Base-by-base conservation (phyloP, 768 basidiomycete genomes). In the Boletus reticuloceps region DNA sequence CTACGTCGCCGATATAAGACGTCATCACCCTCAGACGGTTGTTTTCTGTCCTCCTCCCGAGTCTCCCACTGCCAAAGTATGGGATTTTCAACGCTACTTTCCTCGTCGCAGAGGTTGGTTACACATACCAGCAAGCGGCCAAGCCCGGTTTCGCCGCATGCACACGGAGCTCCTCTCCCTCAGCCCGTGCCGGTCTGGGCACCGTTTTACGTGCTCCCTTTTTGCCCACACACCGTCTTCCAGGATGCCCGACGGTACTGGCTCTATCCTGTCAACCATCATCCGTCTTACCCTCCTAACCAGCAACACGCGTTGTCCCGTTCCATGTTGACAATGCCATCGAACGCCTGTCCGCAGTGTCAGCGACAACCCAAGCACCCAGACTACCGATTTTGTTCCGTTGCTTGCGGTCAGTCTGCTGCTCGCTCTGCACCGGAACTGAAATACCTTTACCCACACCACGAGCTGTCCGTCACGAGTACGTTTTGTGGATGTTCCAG, bases 321-420 rank as follows among this genome's bases (percentile, higher is more conserved):
- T 46, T 22, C 19, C 5, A 6, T n/a, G 13, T 6, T 6, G 19
- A 29, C 25, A 2, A 3, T 17, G 5, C 20, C 17, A 7, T 55
- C 36, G 7, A 58, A 52, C 31, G 43, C 51, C 9, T 67, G 66
- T n/a, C 67, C 62, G 0, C 58, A 62, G 7, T 67, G 66, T 45
- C 34, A 25, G 40, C 19, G 25, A 40, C 38, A 19, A 9, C 56
- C 59, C 10, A 64, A 60, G 31, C 54, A 32, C 17, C 56, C 57
- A 9, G 34, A 67, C 17, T 54, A 56, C 19, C 51, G 58, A 1
- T 69, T 68, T 45, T 68, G 65, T 8, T 64, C 66, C 6, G 14
- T 49, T 17, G 14, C 25, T 9, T 69, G 66, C 6, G 5, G 16
- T 31, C 39, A 29, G 16, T 49, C 22, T 2, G 62, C 60, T 4